Percentiles rank a stretch among this genome's conserved stretches.
phyloP scores from a whole-genome alignment of 192 early-diverging fungal genomes.

The Endogone sp. region DNA sequence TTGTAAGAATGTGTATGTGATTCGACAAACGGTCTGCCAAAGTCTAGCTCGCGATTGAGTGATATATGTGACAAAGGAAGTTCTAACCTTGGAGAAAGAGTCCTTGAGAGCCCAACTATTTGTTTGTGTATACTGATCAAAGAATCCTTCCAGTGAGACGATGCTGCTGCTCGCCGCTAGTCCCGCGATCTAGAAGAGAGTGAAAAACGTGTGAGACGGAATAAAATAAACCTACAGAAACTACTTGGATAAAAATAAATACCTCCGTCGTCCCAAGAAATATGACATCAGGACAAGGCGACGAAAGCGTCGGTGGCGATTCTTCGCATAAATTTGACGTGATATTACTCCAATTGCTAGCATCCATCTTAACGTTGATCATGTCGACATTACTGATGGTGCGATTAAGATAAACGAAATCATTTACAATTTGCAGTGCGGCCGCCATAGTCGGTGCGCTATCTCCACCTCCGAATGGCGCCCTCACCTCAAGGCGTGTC shows the following conservation, averaged over 20 bases:
- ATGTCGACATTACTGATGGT: conserved; percentile 1
- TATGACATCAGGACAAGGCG: conserved; percentile 10
- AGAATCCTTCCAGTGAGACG: conserved; percentile 2
- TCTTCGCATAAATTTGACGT: conserved; percentile 4
- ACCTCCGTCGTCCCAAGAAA: conserved; percentile 13
- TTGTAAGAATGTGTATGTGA: background rate
- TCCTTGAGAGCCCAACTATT: background rate
- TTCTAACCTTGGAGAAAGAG: conserved; percentile 8
- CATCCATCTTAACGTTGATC: conserved; percentile 6
- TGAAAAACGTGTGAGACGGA: background rate
- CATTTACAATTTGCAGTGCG: background rate
- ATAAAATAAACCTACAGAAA: background rate
- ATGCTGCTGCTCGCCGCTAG: conserved; percentile 7
- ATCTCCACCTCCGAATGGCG: conserved; percentile 3
- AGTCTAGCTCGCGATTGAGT: too few species aligned
- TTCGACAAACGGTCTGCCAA: too few species aligned
- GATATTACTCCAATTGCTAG: background rate
- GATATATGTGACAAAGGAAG: too few species aligned
- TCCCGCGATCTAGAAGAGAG: conserved; percentile 6
- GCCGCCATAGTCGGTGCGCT: background rate
- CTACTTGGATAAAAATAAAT: background rate
- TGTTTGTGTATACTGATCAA: conserved; percentile 5
- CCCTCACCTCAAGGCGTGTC: conserved; percentile 1
- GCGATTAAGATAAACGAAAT: conserved; percentile 6
- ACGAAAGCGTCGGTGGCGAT: background rate